A percentile compares a stretch with the other conserved stretches of the same genome.
phyloP scores from a whole-genome alignment of 208 protist genomes.

The Leishmania braziliensis region DNA sequence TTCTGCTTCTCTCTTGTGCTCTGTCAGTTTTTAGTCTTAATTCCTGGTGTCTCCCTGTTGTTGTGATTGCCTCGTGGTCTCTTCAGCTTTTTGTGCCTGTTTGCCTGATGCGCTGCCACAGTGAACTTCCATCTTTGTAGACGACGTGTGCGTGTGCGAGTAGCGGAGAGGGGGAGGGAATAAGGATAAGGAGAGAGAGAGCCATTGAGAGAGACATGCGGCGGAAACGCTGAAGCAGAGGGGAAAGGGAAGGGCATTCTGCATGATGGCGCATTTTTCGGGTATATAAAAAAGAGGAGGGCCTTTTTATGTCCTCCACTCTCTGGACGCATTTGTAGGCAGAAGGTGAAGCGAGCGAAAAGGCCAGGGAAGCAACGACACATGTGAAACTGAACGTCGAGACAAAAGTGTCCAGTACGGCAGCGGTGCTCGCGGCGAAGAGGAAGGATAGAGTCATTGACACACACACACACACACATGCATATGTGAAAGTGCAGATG shows the following conservation, averaged over 20 bases:
- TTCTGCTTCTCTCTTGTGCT: neutral
- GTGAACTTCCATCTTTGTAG: neutral
- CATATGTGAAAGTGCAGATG: neutral
- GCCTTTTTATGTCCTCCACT: neutral
- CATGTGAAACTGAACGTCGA: neutral
- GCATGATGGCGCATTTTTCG: neutral
- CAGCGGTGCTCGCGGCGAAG: neutral
- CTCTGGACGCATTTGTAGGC: neutral
- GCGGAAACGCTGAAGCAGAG: neutral
- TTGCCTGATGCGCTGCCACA: neutral
- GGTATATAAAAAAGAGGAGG: neutral
- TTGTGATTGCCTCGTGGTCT: neutral
- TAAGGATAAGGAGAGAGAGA: slow-evolving; percentile 9
- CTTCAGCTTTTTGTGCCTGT: neutral
- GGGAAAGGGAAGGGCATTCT: neutral
- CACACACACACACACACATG: neutral
- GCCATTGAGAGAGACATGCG: neutral
- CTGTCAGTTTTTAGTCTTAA: neutral
- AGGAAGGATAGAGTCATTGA: neutral
- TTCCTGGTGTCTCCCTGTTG: neutral
- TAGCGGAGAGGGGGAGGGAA: neutral
- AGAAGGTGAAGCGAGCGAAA: neutral
- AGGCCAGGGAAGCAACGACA: neutral
- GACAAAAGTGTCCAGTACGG: neutral
- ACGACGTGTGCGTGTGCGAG: neutral